These are phyloP conservation scores for Elsinoe arachidis DNA, from an alignment of 2,329 filamentous ascomycete genomes.

Conservation along the genomic window DNA sequence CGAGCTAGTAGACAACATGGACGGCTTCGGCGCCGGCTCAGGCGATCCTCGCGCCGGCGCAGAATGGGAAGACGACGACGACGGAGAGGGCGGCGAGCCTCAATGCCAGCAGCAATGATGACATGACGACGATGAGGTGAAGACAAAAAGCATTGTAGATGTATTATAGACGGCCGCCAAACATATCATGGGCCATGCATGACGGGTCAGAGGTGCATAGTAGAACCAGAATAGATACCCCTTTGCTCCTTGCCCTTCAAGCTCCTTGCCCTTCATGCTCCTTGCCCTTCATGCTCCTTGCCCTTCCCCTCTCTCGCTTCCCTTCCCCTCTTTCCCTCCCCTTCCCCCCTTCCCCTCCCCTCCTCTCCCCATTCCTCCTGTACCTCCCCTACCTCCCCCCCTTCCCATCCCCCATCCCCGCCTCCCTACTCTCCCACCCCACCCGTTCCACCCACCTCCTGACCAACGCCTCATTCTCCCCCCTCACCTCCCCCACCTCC, in stretches of 20 bases:
- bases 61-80: slow-evolving; percentile 66
- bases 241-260: not conserved
- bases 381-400: not conserved
- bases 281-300: too few species aligned
- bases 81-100: slow-evolving; percentile 51
- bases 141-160: not conserved
- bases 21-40: slow-evolving; percentile 69
- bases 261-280: too few species aligned
- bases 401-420: slow-evolving; percentile 15
- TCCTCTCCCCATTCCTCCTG: not conserved
- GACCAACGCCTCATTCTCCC: slow-evolving; percentile 82
- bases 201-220: not conserved
- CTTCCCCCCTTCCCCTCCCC: too few species aligned
- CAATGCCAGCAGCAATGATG: slow-evolving; percentile 66
- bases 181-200: not conserved
- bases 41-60: slow-evolving; percentile 58
- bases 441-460: slow-evolving; percentile 87
- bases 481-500: slow-evolving; percentile 59
- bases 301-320: not conserved
- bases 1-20: slow-evolving; percentile 72
- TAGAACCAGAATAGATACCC: not conserved
- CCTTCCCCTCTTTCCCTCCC: not conserved
- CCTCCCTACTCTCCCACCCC: slow-evolving; percentile 59
- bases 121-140: not conserved
- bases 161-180: slow-evolving; percentile 3